phyloP scores from a whole-genome alignment of 306 rosid species.

The Biancaea sappan region DNA sequence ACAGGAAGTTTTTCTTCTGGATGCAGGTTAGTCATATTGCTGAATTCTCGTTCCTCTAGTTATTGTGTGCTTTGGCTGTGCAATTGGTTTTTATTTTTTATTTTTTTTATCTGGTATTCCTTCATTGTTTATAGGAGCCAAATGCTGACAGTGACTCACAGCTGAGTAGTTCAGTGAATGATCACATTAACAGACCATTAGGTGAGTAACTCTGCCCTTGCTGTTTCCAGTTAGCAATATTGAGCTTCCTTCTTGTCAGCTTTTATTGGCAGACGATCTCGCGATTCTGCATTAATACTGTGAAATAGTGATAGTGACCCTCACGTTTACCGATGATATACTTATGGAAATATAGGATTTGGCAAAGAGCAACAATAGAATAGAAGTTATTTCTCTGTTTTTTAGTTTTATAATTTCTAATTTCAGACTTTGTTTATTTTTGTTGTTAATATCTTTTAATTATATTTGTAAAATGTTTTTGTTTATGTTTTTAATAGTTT shows the following conservation, averaged over 20 bases:
- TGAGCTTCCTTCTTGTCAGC: slow-evolving; percentile 12
- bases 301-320: no score
- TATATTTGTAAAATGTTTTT: no score
- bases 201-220: slow-evolving; percentile 46
- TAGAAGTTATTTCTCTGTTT: no score
- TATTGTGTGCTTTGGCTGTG: slow-evolving; percentile 5
- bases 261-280: neutral
- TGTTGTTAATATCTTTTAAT: no score
- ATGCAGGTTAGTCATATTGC: slow-evolving; percentile 71
- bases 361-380: no score
- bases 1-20: slow-evolving; percentile 91
- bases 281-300: slow-evolving; percentile 2
- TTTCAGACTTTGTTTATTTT: no score
- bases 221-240: neutral
- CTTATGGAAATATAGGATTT: no score
- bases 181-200: slow-evolving; percentile 72
- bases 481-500: no score
- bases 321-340: no score
- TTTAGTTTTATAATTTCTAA: no score
- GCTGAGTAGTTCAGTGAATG: slow-evolving; percentile 72
- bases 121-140: slow-evolving; percentile 64
- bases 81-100: slow-evolving; percentile 17
- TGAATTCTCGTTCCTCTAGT: neutral
- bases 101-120: no score
- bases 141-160: slow-evolving; percentile 70